phyloP scores from a whole-genome alignment of 192 early-diverging fungal genomes.

The Coemansia sp. region DNA sequence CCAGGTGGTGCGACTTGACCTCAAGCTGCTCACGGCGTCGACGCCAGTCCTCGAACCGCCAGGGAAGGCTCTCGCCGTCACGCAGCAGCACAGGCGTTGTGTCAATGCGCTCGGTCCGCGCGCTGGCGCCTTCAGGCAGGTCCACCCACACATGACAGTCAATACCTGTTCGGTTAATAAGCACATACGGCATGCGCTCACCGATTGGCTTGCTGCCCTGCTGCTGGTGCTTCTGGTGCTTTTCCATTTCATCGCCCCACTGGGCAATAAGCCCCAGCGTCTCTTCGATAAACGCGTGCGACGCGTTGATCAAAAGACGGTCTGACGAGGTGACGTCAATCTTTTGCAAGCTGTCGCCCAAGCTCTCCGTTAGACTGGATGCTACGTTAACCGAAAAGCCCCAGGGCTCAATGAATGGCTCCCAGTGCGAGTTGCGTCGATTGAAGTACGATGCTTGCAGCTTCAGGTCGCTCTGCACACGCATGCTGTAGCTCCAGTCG shows the following conservation, averaged over 20 bases:
- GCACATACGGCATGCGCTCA: conserved; percentile 72
- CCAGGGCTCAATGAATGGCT: conserved; percentile 93
- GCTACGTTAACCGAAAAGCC: conserved; percentile 60
- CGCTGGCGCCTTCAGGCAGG: conserved; percentile 37
- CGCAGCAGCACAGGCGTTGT: conserved; percentile 67
- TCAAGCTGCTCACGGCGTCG: conserved; percentile 77
- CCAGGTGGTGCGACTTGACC: conserved; percentile 71
- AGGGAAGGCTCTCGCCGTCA: conserved; percentile 73
- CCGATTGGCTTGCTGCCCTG: conserved; percentile 19
- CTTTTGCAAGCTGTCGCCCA: conserved; percentile 21
- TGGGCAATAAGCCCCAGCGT: conserved; percentile 59
- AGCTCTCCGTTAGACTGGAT: conserved; percentile 10
- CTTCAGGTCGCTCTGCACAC: conserved; percentile 64
- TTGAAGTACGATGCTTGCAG: conserved; percentile 93
- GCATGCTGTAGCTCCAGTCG: conserved; percentile 79
- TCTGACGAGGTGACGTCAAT: conserved; percentile 70
- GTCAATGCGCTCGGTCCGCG: conserved; percentile 50
- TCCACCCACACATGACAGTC: conserved; percentile 87
- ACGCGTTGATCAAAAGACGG: conserved; percentile 81
- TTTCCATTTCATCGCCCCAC: conserved; percentile 45
- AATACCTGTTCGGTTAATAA: conserved; percentile 91
- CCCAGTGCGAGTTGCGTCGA: conserved; percentile 97
- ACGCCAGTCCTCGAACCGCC: conserved; percentile 98
- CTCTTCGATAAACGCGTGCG: conserved; percentile 77
- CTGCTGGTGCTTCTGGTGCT: conserved; percentile 24